Percentiles rank a stretch among this genome's conserved stretches.
Conservation (phyloP, 441 rosid species). For the Populus hybrid region DNA sequence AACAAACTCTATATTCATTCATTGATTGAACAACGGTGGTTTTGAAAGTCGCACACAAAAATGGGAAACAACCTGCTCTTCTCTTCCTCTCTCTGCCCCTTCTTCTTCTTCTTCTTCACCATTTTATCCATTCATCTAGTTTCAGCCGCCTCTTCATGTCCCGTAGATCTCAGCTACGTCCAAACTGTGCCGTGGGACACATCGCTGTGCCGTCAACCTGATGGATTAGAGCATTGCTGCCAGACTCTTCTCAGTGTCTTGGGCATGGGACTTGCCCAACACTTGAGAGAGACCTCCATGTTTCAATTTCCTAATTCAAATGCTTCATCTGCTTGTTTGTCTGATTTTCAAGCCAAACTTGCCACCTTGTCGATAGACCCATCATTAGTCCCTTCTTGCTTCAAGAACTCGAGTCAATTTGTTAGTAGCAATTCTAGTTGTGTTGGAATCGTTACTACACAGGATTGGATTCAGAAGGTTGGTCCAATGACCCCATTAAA, state of each 20-base stretch:
- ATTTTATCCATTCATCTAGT: slow-evolving; percentile 11
- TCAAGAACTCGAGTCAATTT: slow-evolving; percentile 32
- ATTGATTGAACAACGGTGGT: background rate
- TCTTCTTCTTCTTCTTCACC: slow-evolving; percentile 5
- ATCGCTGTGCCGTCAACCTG: slow-evolving; percentile 29
- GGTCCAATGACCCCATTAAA: slow-evolving; percentile 34
- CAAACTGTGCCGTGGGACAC: slow-evolving; percentile 49
- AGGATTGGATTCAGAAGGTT: slow-evolving; percentile 44
- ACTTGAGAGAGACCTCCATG: slow-evolving; percentile 39
- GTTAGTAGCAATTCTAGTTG: slow-evolving; percentile 36
- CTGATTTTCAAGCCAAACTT: slow-evolving; percentile 34
- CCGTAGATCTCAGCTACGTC: slow-evolving; percentile 39
- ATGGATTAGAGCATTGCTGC: slow-evolving; percentile 35
- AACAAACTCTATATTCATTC: background rate
- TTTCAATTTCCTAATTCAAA: slow-evolving; percentile 33
- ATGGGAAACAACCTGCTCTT: slow-evolving; percentile 19
- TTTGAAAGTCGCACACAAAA: background rate
- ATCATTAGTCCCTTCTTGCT: slow-evolving; percentile 36
- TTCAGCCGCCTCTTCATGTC: slow-evolving; percentile 30
- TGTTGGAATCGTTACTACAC: slow-evolving; percentile 32
- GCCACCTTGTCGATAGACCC: slow-evolving; percentile 24
- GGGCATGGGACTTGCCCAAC: slow-evolving; percentile 46
- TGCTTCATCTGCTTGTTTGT: slow-evolving; percentile 37
- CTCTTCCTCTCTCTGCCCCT: background rate
- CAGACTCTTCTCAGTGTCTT: slow-evolving; percentile 42